These are phyloP conservation scores for Suhomyces sp. DNA, from an alignment of 805 yeast species.

Conservation along the genomic window DNA sequence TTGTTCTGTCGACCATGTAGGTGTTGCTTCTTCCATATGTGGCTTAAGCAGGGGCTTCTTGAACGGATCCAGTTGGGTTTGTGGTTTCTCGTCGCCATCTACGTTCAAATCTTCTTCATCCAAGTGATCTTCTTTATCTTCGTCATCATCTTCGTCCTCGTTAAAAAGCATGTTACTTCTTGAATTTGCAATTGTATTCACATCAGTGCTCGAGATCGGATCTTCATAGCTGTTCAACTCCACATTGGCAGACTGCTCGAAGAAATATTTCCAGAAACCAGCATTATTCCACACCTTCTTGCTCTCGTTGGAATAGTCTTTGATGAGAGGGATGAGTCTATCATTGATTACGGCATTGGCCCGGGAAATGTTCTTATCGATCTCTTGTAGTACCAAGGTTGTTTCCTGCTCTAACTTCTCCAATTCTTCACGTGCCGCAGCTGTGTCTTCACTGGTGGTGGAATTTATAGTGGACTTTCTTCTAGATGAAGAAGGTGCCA, in stretches of 20 bases:
- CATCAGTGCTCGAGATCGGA: slow-evolving; percentile 22
- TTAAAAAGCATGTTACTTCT: slow-evolving; percentile 12
- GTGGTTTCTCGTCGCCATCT: slow-evolving; percentile 2
- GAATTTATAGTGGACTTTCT: slow-evolving; percentile 26
- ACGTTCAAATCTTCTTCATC: slow-evolving; percentile 1
- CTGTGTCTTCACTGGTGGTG: slow-evolving; percentile 11
- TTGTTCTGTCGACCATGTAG: slow-evolving; percentile 36
- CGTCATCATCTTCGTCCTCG: slow-evolving; percentile 18
- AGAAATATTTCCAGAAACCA: slow-evolving; percentile 73
- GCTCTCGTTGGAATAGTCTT: slow-evolving; percentile 57
- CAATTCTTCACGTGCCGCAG: slow-evolving; percentile 27
- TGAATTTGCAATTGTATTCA: slow-evolving; percentile 21
- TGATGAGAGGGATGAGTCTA: slow-evolving; percentile 64
- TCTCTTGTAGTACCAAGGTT: slow-evolving; percentile 71
- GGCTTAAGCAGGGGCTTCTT: slow-evolving; percentile 20
- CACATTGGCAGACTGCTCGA: slow-evolving; percentile 73
- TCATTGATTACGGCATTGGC: slow-evolving; percentile 70
- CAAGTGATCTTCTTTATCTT: slow-evolving; percentile 11
- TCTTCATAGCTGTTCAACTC: slow-evolving; percentile 56
- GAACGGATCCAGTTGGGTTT: slow-evolving; percentile 9
- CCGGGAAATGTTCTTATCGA: slow-evolving; percentile 69
- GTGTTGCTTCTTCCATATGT: slow-evolving; percentile 26
- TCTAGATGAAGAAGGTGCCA: slow-evolving; percentile 34
- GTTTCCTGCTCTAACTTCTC: slow-evolving; percentile 79
- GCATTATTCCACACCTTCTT: slow-evolving; percentile 64